phyloP scores from a whole-genome alignment of 2,329 filamentous ascomycete species.

The Colletotrichum endophyticum region DNA sequence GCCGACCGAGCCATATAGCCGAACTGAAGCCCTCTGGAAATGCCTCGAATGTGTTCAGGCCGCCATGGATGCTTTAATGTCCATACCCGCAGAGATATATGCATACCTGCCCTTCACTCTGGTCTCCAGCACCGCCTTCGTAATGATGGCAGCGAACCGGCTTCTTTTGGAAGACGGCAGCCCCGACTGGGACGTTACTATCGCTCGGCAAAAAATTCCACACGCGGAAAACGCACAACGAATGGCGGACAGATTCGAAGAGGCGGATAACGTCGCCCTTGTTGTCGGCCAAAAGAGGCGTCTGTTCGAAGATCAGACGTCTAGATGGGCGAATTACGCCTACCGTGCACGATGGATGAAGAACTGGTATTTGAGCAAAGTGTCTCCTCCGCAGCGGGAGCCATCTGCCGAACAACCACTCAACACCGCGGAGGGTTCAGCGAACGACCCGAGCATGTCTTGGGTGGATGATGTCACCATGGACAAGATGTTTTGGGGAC shows the following conservation, averaged over 20 bases:
- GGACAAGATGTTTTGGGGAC: constrained; percentile 10
- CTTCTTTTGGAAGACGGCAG: constrained; percentile 37
- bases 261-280: constrained; percentile 30
- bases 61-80: constrained; percentile 29
- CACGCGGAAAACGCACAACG: constrained; percentile 30
- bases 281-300: constrained; percentile 27
- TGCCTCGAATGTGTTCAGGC: constrained; percentile 33
- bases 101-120: constrained; percentile 33
- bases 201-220: constrained; percentile 37
- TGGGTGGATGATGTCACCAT: background rate
- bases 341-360: constrained; percentile 44
- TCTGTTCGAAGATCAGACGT: constrained; percentile 33
- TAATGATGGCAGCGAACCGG: constrained; percentile 36
- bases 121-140: constrained; percentile 35
- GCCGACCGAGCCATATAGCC: constrained; percentile 25
- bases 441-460: background rate
- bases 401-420: background rate
- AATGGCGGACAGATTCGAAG: constrained; percentile 34
- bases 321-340: constrained; percentile 33
- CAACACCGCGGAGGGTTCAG: rapidly evolving
- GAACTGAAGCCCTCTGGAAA: constrained; percentile 40
- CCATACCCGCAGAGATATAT: constrained; percentile 28
- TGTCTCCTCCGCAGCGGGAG: background rate
- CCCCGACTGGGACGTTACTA: constrained; percentile 38
- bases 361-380: constrained; percentile 39